Conservation (phyloP, 1,284 basidiomycete species). For the Cryptococcus deneoformans region DNA sequence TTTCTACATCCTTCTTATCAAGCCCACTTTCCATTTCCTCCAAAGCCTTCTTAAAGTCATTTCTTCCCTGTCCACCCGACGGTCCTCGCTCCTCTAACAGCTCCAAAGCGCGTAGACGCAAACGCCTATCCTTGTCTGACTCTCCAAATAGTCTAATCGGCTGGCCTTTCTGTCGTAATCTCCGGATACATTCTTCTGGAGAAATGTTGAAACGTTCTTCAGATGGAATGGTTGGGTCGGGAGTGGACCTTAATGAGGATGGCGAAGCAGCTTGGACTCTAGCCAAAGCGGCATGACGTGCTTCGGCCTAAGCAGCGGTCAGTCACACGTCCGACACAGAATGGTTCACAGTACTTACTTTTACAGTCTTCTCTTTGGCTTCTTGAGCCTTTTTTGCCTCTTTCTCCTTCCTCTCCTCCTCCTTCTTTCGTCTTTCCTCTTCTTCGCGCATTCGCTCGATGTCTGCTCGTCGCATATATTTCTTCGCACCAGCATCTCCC, state of each 20-base stretch:
- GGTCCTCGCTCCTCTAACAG: slow-evolving; percentile 81
- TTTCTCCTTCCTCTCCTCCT: slow-evolving; percentile 43
- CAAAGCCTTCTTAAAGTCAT: slow-evolving; percentile 91
- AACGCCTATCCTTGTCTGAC: slow-evolving; percentile 84
- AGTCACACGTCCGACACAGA: neutral
- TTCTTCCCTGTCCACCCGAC: slow-evolving; percentile 51
- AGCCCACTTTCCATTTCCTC: slow-evolving; percentile 76
- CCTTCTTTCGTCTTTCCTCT: slow-evolving; percentile 56
- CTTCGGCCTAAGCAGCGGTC: slow-evolving; percentile 8
- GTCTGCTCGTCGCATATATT: slow-evolving; percentile 86
- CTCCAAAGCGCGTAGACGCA: slow-evolving; percentile 88
- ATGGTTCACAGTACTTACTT: neutral
- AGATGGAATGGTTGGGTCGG: slow-evolving; percentile 27
- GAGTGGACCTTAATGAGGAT: slow-evolving; percentile 19
- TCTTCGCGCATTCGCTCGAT: slow-evolving; percentile 60
- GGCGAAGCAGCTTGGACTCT: slow-evolving; percentile 21
- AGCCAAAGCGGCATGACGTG: slow-evolving; percentile 23
- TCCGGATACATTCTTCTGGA: slow-evolving; percentile 83
- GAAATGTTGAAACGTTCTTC: slow-evolving; percentile 79
- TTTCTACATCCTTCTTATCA: slow-evolving; percentile 63
- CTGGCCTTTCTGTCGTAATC: slow-evolving; percentile 86
- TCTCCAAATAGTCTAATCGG: slow-evolving; percentile 95
- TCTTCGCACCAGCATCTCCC: slow-evolving; percentile 47
- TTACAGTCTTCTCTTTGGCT: slow-evolving; percentile 10
- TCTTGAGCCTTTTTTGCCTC: slow-evolving; percentile 39